Evolutionary conservation across 2,329 filamentous ascomycete genomes (phyloP).

Genomic region (Triangularia verruculosa): DNA sequence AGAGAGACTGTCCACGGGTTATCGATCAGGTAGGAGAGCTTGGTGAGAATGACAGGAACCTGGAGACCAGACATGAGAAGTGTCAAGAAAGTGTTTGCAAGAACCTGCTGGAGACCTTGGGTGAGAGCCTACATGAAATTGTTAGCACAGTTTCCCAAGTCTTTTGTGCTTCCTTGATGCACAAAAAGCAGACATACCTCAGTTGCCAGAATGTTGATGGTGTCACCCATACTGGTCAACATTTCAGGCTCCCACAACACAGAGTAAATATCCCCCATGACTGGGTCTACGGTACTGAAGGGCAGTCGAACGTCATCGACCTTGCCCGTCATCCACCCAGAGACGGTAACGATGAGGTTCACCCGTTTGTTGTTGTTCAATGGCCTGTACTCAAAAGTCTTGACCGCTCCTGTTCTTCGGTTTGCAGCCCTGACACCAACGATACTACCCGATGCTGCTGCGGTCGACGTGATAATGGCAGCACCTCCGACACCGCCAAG

Average conservation of each 20-base stretch:
- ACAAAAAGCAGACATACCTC: slow-evolving; percentile 60
- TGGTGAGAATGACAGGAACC: slow-evolving; percentile 87
- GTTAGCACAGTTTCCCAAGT: background rate
- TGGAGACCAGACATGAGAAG: slow-evolving; percentile 90
- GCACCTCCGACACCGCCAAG: slow-evolving; percentile 88
- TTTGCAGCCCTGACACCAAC: slow-evolving; percentile 85
- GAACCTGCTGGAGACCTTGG: slow-evolving; percentile 90
- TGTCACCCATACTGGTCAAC: slow-evolving; percentile 96
- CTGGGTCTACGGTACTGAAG: slow-evolving; percentile 91
- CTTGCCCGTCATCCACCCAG: slow-evolving; percentile 98
- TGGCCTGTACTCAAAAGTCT: slow-evolving; percentile 94
- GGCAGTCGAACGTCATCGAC: slow-evolving; percentile 94
- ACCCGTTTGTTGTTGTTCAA: slow-evolving; percentile 97
- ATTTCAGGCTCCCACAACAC: slow-evolving; percentile 98
- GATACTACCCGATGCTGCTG: slow-evolving; percentile 79
- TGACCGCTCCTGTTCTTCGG: slow-evolving; percentile 84
- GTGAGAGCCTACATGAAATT: slow-evolving; percentile 68
- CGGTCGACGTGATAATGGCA: slow-evolving; percentile 87
- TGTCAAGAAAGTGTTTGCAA: slow-evolving; percentile 84
- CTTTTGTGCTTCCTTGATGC: background rate
- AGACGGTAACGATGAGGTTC: slow-evolving; percentile 91
- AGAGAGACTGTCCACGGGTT: slow-evolving; percentile 98
- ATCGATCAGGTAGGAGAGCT: slow-evolving; percentile 93
- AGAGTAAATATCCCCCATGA: slow-evolving; percentile 98
- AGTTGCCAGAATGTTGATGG: slow-evolving; percentile 95